Evolutionary conservation across 768 basidiomycete species (phyloP).

Genomic region (Mycena vitilis): DNA sequence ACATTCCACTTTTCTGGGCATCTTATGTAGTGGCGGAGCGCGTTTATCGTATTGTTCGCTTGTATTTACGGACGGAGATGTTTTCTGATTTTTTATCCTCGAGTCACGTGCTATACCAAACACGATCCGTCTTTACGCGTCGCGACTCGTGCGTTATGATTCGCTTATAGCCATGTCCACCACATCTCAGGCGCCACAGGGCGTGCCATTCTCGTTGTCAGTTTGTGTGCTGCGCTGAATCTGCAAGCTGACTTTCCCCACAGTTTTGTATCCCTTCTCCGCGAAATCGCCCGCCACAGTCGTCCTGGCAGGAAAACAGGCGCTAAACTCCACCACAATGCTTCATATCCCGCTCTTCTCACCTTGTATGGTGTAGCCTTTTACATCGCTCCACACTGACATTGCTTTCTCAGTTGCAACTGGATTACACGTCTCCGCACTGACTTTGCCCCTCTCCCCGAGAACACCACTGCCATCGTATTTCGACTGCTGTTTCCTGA

Average conservation of each 20-base stretch:
- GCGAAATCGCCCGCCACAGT: constrained; percentile 53
- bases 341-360: too few species aligned
- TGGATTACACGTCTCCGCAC: constrained; percentile 59
- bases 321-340: constrained; percentile 27
- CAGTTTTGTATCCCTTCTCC: constrained; percentile 64
- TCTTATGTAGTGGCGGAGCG: constrained; percentile 23
- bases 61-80: constrained; percentile 28
- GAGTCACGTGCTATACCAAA: constrained; percentile 9
- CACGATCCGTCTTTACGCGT: neutral
- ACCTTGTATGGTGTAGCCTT: too few species aligned
- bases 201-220: constrained; percentile 59
- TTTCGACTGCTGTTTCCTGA: constrained; percentile 90
- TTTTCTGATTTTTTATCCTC: neutral
- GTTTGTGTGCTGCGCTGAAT: constrained; percentile 27
- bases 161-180: constrained; percentile 9
- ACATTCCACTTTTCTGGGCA: constrained; percentile 23
- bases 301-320: constrained; percentile 42
- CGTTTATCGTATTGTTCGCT: constrained; percentile 20
- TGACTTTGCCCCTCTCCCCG: constrained; percentile 61
- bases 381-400: constrained; percentile 19
- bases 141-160: constrained; percentile 6
- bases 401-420: constrained; percentile 21
- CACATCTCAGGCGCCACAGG: constrained; percentile 18
- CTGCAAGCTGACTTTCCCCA: neutral
- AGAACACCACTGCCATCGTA: constrained; percentile 66